phyloP scores from a whole-genome alignment of 805 yeast genomes.

The Candida stauntonica region DNA sequence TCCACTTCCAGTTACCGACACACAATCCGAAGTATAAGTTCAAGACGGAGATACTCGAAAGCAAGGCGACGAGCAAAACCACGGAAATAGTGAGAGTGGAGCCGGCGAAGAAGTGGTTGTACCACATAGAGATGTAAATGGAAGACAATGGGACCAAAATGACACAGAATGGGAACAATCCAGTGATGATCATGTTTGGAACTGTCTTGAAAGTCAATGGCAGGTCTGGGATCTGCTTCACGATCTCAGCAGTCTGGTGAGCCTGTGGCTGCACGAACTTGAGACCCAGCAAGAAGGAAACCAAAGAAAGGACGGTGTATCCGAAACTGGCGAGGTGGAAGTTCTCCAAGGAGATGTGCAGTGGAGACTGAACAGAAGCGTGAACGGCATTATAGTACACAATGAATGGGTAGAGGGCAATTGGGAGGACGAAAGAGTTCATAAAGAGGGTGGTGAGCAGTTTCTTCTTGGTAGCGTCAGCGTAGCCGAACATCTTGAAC shows the following conservation, averaged over 20 bases:
- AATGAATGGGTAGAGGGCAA: slow-evolving; percentile 9
- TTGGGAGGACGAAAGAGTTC: slow-evolving; percentile 23
- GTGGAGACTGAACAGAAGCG: slow-evolving; percentile 24
- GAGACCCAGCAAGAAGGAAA: slow-evolving; percentile 14
- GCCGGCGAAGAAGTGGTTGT: slow-evolving; percentile 23
- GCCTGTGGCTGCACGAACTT: slow-evolving; percentile 9
- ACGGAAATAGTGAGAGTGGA: slow-evolving; percentile 17
- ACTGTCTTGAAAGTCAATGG: slow-evolving; percentile 25
- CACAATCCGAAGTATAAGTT: slow-evolving; percentile 23
- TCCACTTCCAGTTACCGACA: slow-evolving; percentile 31
- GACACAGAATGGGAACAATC: slow-evolving; percentile 29
- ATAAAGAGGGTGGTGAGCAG: slow-evolving; percentile 2
- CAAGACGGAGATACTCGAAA: slow-evolving; percentile 18
- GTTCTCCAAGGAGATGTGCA: slow-evolving; percentile 9
- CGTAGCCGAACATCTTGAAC: slow-evolving; percentile 18
- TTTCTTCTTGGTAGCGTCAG: slow-evolving; percentile 6
- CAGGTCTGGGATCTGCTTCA: slow-evolving; percentile 21
- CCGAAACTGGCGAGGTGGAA: slow-evolving; percentile 3
- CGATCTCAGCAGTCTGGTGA: slow-evolving; percentile 17
- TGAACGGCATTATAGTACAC: slow-evolving; percentile 17
- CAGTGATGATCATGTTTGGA: slow-evolving; percentile 27
- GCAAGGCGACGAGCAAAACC: slow-evolving; percentile 16
- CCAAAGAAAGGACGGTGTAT: slow-evolving; percentile 13
- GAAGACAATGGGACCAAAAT: slow-evolving; percentile 27
- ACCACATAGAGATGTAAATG: slow-evolving; percentile 26